Conservation (phyloP, 352 stramenopile genomes). For the Globisporangium iwayamae region DNA sequence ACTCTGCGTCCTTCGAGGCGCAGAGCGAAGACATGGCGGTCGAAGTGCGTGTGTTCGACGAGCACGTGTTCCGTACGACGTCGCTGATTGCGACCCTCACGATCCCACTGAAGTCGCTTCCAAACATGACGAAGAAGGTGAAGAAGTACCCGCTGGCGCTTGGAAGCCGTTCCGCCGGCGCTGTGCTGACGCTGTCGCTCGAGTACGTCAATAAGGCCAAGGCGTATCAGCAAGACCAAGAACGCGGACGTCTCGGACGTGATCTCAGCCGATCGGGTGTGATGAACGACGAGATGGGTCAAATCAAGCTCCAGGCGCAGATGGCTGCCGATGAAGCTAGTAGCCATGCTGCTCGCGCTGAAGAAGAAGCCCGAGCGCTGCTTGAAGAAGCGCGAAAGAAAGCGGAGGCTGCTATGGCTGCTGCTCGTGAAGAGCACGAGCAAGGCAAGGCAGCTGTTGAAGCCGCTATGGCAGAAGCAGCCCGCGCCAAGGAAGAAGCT, state of each 20-base stretch:
- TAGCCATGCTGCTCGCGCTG: constrained; percentile 55
- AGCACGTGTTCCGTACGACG: constrained; percentile 75
- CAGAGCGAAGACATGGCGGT: constrained; percentile 78
- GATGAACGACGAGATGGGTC: constrained; percentile 83
- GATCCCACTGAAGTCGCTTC: constrained; percentile 76
- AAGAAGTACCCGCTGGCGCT: constrained; percentile 84
- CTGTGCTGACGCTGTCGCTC: constrained; percentile 69
- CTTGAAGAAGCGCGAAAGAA: constrained; percentile 78
- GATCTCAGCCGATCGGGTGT: constrained; percentile 54
- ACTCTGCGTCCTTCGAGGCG: constrained; percentile 78
- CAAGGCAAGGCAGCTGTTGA: constrained; percentile 83
- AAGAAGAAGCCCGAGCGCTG: constrained; percentile 73
- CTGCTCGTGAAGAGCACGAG: constrained; percentile 71
- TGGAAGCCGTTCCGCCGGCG: constrained; percentile 69
- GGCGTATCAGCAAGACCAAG: constrained; percentile 69
- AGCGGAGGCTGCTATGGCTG: constrained; percentile 77
- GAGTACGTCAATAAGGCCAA: constrained; percentile 87
- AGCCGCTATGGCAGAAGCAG: constrained; percentile 80
- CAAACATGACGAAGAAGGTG: constrained; percentile 81
- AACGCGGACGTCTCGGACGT: constrained; percentile 50
- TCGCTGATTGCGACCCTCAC: constrained; percentile 73
- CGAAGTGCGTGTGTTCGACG: constrained; percentile 80
- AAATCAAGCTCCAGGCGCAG: constrained; percentile 79
- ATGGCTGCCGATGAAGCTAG: constrained; percentile 79
- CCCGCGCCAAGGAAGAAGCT: constrained; percentile 71